Base-by-base conservation (phyloP, 1,284 basidiomycete species). In the Boletus albobrunnescens region DNA sequence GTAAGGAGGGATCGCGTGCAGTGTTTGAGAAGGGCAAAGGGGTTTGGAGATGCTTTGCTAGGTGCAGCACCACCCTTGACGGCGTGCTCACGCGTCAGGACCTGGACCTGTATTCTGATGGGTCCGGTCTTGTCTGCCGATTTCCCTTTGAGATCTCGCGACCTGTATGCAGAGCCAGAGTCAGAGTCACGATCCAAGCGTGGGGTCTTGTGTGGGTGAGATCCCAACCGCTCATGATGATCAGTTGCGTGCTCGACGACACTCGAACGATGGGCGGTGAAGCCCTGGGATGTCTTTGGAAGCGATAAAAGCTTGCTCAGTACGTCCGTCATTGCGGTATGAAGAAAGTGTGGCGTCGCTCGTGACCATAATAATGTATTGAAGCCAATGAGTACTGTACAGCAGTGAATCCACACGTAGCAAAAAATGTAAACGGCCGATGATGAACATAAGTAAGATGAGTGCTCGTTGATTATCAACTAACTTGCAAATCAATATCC, bases 161-260 rank as follows among this genome's bases (percentile, higher is more conserved):
- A 74, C 63, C 81, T 79, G 67, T 73, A 79, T 58, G 81, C 77
- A 61, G 82, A 79, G 59, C 73, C 73, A 56, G 77, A 72, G 64
- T 86, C 81, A 66, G 76, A 78, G 69, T 81, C 79, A 57, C 68
- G 68, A 54, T 76, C 75, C 64, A 83, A 69, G 56, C 82, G 81
- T 56, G 79, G 74, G 53, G 77, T 77, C 73, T 87, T 87, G 67
- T 75, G 76, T 55, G 77, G 77, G 70, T 77, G 79, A 68, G 77
- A 58, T 60, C 70, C 74, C 59, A 71, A 75, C 67, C 72, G 73
- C 52, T 54, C 64, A 45, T 49, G 45, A 33, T 39, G 51, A n/a
- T 48, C 49, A 10, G 16, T 3, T 4, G 59, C 44, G 33, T 44
- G 40, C 39, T 74, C 70, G 38, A 68, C 47, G 30, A 67, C 57